A percentile compares a stretch with the other conserved stretches of the same genome.
These are phyloP conservation scores for Pythium aristosporum DNA, from an alignment of 352 stramenopile genomes.

Conservation along the genomic window DNA sequence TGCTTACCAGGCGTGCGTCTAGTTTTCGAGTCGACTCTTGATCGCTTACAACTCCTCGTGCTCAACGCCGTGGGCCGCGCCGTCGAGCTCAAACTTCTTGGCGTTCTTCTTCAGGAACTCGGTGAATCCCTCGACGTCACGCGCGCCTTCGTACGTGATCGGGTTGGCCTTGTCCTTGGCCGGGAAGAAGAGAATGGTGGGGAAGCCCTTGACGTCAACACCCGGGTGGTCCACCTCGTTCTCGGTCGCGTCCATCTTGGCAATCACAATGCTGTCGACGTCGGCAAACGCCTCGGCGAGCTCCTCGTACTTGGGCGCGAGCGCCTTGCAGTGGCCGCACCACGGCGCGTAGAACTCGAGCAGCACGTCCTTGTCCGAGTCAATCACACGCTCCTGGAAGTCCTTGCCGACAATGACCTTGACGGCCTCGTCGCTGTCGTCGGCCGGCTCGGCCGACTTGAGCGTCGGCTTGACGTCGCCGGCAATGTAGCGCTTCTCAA, in stretches of 20 bases:
- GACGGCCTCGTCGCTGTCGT: conserved; percentile 87
- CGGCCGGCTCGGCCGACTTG: conserved; percentile 90
- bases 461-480: conserved; percentile 87
- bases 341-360: conserved; percentile 95
- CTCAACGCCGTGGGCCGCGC: conserved; percentile 54
- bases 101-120: conserved; percentile 89
- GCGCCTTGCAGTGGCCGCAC: conserved; percentile 93
- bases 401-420: conserved; percentile 93
- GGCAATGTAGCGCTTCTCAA: conserved; percentile 83
- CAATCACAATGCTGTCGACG: conserved; percentile 92
- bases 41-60: conserved; percentile 60
- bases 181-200: conserved; percentile 95
- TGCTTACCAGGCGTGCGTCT: conserved; percentile 1
- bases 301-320: conserved; percentile 83
- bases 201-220: conserved; percentile 92
- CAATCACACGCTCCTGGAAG: conserved; percentile 89
- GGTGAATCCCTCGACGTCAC: conserved; percentile 82
- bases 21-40: neutral
- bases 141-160: conserved; percentile 80
- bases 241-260: conserved; percentile 94
- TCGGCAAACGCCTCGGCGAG: conserved; percentile 86
- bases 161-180: conserved; percentile 87
- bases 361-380: conserved; percentile 87
- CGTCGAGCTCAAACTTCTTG: conserved; percentile 77
- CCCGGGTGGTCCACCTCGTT: conserved; percentile 93